phyloP scores from a whole-genome alignment of 2,329 filamentous ascomycete genomes.

The Karstenula rhodostoma region DNA sequence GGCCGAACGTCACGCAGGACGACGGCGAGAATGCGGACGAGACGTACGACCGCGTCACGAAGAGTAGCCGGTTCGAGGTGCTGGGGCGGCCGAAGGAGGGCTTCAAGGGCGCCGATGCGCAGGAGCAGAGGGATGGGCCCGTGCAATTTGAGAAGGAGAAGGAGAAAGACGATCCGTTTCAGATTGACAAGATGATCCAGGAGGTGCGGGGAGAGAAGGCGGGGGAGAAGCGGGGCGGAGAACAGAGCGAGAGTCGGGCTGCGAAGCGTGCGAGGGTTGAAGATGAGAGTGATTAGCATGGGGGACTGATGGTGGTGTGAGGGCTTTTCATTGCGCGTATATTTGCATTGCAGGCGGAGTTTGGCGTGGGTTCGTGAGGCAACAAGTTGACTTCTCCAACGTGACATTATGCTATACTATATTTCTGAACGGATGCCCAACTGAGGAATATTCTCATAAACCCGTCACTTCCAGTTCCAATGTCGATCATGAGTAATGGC shows the following conservation, averaged over 20 bases:
- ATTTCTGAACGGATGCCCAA: not conserved
- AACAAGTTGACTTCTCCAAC: not conserved
- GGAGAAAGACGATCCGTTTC: conserved; percentile 82
- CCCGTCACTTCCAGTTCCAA: too few species aligned
- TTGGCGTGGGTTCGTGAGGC: not conserved
- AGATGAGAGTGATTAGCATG: conserved; percentile 63
- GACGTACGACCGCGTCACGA: conserved; percentile 85
- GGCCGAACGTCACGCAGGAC: conserved; percentile 74
- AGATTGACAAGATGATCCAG: conserved; percentile 90
- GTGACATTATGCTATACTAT: not conserved
- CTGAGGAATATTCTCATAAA: not conserved
- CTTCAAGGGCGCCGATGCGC: conserved; percentile 86
- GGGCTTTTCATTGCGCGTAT: not conserved
- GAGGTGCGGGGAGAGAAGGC: conserved; percentile 71
- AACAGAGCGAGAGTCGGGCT: conserved; percentile 60
- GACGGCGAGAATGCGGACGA: conserved; percentile 83
- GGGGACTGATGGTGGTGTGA: too few species aligned
- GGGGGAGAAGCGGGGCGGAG: conserved; percentile 76
- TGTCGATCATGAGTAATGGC: too few species aligned
- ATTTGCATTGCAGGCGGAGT: not conserved
- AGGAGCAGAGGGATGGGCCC: conserved; percentile 85
- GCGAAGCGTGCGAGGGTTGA: conserved; percentile 81
- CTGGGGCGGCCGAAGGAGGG: conserved; percentile 83
- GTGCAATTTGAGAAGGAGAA: conserved; percentile 95
- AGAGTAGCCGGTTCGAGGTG: conserved; percentile 85